Percentiles rank a stretch among this genome's conserved stretches.
phyloP scores from a whole-genome alignment of 2,329 filamentous ascomycete species.

The Aspergillus sp. region DNA sequence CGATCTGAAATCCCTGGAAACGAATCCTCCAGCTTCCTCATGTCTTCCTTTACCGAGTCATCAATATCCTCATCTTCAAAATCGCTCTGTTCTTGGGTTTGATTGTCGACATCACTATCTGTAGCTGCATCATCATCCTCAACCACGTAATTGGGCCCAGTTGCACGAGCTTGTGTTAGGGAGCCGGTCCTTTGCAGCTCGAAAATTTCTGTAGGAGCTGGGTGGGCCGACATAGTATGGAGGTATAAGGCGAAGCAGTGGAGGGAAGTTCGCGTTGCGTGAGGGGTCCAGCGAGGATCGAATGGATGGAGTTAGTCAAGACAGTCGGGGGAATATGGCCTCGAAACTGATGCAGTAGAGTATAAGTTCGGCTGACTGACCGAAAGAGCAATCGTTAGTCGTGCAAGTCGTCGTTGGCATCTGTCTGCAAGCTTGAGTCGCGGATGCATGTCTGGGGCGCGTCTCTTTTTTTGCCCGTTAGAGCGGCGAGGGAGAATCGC shows the following conservation, averaged over 20 bases:
- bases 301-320: background rate
- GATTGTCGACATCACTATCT: slow-evolving; percentile 11
- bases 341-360: no score
- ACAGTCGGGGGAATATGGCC: no score
- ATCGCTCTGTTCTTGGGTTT: slow-evolving; percentile 12
- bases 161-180: slow-evolving; percentile 7
- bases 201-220: slow-evolving; percentile 19
- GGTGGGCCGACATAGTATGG: slow-evolving; percentile 21
- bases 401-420: background rate
- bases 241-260: background rate
- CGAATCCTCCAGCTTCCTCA: slow-evolving; percentile 71
- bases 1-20: slow-evolving; percentile 78
- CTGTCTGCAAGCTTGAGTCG: background rate
- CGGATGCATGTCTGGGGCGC: background rate
- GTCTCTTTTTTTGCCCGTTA: background rate
- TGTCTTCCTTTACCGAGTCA: slow-evolving; percentile 67
- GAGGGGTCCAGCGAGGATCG: background rate
- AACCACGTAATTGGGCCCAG: slow-evolving; percentile 10
- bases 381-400: background rate
- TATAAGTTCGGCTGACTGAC: background rate
- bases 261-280: background rate
- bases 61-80: slow-evolving; percentile 25
- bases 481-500: slow-evolving; percentile 6
- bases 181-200: slow-evolving; percentile 16
- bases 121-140: slow-evolving; percentile 10